These are phyloP conservation scores for Umbelopsis vinacea DNA, from an alignment of 192 early-diverging fungal species.

Conservation along the genomic window DNA sequence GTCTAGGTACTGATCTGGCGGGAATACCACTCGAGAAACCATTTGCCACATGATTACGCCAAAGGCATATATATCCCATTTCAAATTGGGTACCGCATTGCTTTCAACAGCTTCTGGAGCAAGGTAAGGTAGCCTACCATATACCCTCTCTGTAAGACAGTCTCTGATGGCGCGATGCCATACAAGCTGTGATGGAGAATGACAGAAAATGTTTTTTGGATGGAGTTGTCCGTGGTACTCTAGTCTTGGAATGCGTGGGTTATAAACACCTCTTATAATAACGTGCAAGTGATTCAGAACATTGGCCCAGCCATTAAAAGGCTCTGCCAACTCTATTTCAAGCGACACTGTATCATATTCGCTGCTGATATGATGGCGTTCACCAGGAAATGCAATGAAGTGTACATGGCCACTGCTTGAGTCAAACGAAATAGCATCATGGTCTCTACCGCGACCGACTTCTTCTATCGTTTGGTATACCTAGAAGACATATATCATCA, in stretches of 20 bases:
- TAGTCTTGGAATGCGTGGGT: no score
- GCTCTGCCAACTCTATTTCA: background rate
- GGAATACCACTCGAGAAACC: conserved; percentile 38
- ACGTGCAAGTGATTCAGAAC: background rate
- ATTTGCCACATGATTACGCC: conserved; percentile 59
- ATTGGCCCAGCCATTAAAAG: background rate
- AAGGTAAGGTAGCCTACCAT: conserved; percentile 47
- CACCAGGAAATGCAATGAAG: background rate
- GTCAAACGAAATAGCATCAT: background rate
- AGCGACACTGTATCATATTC: background rate
- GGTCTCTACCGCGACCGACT: background rate
- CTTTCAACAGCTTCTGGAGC: conserved; percentile 36
- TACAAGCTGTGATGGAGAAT: background rate
- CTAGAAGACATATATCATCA: background rate
- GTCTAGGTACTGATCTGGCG: conserved; percentile 20
- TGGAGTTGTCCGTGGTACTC: background rate
- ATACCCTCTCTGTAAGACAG: background rate
- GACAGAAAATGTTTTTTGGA: background rate
- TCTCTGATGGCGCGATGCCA: background rate
- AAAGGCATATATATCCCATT: conserved; percentile 57
- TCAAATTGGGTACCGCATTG: conserved; percentile 29
- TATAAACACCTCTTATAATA: no score
- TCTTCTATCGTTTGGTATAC: background rate
- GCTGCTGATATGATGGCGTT: background rate
- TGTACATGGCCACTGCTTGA: background rate